Percentiles rank a stretch among this genome's conserved stretches.
Evolutionary conservation across 176 grass and related monocot genomes (phyloP).

Genomic region (Carex littledalei): DNA sequence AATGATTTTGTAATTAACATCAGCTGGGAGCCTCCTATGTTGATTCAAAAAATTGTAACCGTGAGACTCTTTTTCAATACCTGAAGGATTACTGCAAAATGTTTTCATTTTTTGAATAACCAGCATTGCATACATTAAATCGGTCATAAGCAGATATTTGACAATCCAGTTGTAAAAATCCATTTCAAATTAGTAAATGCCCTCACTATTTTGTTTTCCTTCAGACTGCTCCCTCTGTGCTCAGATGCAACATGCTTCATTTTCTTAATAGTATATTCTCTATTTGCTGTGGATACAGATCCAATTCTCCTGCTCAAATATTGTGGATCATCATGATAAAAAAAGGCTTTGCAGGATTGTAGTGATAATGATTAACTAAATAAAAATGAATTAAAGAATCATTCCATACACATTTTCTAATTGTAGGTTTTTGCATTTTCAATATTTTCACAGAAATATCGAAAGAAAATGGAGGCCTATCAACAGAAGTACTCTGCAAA

Average conservation of each 20-base stretch:
- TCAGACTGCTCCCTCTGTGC: neutral
- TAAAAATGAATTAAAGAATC: neutral
- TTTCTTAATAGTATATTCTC: neutral
- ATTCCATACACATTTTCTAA: neutral
- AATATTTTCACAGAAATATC: conserved; percentile 20
- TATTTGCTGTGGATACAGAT: neutral
- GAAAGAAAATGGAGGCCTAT: conserved; percentile 23
- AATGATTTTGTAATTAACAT: neutral
- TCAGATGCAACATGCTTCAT: neutral
- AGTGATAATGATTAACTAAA: neutral
- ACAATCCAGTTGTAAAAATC: neutral
- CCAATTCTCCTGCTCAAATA: neutral
- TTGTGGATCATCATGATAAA: neutral
- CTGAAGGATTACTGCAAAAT: neutral
- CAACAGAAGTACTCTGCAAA: conserved; percentile 21
- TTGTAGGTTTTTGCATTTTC: neutral
- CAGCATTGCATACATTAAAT: neutral
- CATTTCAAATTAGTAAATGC: neutral
- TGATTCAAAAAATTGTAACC: neutral
- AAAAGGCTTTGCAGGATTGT: neutral
- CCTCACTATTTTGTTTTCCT: neutral
- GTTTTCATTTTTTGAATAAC: neutral
- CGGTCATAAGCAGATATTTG: neutral
- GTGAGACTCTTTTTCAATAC: neutral
- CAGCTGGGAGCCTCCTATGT: neutral